Evolutionary conservation across 192 early-diverging fungal genomes (phyloP).

Genomic region (Umbelopsis vinacea): DNA sequence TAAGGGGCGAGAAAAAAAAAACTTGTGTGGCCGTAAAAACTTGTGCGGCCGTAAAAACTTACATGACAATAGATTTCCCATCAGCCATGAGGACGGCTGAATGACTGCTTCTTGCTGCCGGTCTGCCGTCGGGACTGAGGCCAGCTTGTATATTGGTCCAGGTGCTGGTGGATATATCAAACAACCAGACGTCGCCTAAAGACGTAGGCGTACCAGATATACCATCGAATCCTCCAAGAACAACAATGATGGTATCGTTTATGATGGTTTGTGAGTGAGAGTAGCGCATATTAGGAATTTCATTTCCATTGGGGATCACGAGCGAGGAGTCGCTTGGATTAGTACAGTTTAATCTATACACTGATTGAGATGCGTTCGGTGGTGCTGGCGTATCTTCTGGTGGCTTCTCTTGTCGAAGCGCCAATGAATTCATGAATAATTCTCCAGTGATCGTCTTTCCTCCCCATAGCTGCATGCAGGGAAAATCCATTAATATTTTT

Average conservation of each 20-base stretch:
- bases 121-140: constrained; percentile 26
- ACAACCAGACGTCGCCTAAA: constrained; percentile 35
- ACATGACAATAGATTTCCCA: constrained; percentile 38
- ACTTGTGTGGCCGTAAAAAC: too few species aligned
- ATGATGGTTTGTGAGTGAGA: constrained; percentile 36
- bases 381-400: not conserved
- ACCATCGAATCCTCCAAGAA: constrained; percentile 40
- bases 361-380: too few species aligned
- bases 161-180: constrained; percentile 22
- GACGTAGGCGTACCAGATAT: constrained; percentile 28
- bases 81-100: constrained; percentile 36
- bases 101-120: constrained; percentile 35
- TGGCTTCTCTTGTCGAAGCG: not conserved
- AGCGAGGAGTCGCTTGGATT: constrained; percentile 21
- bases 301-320: not conserved
- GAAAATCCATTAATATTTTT: not conserved
- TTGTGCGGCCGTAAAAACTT: too few species aligned
- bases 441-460: constrained; percentile 27
- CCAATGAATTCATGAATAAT: constrained; percentile 2
- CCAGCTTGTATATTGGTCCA: constrained; percentile 31
- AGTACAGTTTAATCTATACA: constrained; percentile 32
- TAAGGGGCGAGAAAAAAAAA: not conserved
- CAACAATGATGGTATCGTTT: constrained; percentile 20
- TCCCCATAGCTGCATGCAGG: constrained; percentile 33
- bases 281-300: constrained; percentile 24